phyloP scores from a whole-genome alignment of 2,329 filamentous ascomycete genomes.

The Coniochaeta sp. region DNA sequence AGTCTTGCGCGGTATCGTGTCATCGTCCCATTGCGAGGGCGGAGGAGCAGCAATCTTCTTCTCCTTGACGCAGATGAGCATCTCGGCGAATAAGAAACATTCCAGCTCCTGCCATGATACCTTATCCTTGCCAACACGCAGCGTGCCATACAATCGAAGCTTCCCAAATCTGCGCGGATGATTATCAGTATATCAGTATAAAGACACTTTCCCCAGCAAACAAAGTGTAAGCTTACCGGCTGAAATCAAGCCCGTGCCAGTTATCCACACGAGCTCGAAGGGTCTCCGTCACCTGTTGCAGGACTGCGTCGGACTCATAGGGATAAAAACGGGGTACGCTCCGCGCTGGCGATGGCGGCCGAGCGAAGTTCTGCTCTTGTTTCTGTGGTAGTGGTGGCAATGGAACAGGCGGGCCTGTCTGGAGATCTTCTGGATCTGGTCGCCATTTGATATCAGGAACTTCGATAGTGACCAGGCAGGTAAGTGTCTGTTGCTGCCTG shows the following conservation, averaged over 20 bases:
- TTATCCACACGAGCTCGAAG: slow-evolving; percentile 88
- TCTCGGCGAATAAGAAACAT: slow-evolving; percentile 94
- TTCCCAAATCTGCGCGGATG: slow-evolving; percentile 67
- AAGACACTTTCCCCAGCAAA: not conserved
- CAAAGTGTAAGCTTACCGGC: slow-evolving; percentile 42
- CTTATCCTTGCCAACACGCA: slow-evolving; percentile 93
- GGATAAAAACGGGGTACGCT: slow-evolving; percentile 56
- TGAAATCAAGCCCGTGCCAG: slow-evolving; percentile 94
- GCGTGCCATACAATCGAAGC: slow-evolving; percentile 77
- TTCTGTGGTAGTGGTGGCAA: slow-evolving; percentile 25
- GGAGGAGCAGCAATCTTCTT: slow-evolving; percentile 59
- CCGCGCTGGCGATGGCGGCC: slow-evolving; percentile 52
- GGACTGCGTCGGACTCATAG: slow-evolving; percentile 66
- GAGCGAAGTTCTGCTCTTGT: slow-evolving; percentile 46
- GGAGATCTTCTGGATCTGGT: slow-evolving; percentile 75
- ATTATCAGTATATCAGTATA: slow-evolving; percentile 14
- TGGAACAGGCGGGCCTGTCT: slow-evolving; percentile 37
- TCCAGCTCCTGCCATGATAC: slow-evolving; percentile 96
- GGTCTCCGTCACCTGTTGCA: slow-evolving; percentile 82
- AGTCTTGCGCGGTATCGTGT: slow-evolving; percentile 50
- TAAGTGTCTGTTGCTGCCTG: slow-evolving; percentile 88
- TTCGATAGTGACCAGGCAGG: slow-evolving; percentile 89
- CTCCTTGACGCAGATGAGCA: slow-evolving; percentile 99
- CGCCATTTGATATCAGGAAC: slow-evolving; percentile 90
- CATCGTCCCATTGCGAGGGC: slow-evolving; percentile 60